phyloP scores from a whole-genome alignment of 2,329 filamentous ascomycete genomes.

The Chrysosporium keratinophilum region DNA sequence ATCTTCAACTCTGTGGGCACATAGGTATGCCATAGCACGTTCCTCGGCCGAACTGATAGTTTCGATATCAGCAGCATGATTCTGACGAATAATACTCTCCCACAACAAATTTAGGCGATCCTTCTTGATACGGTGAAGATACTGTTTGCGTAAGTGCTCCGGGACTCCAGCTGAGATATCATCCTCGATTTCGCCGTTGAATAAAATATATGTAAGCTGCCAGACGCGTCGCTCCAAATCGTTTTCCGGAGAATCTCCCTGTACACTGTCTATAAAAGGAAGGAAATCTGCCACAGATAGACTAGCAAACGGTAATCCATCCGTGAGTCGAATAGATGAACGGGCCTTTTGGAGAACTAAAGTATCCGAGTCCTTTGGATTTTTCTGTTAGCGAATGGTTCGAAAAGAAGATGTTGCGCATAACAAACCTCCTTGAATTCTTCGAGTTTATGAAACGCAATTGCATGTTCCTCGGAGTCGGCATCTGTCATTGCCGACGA shows the following conservation, averaged over 20 bases:
- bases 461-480: not conserved
- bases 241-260: constrained; percentile 21
- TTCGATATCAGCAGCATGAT: constrained; percentile 57
- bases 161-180: constrained; percentile 37
- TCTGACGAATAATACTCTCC: constrained; percentile 43
- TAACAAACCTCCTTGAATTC: constrained; percentile 12
- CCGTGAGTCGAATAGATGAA: constrained; percentile 40
- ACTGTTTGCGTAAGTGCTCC: constrained; percentile 30
- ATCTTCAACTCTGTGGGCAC: constrained; percentile 66
- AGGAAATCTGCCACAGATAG: constrained; percentile 27
- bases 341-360: constrained; percentile 29
- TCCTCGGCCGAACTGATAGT: constrained; percentile 60
- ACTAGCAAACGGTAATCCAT: constrained; percentile 50
- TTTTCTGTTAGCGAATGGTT: constrained; percentile 3
- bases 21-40: constrained; percentile 70
- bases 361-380: constrained; percentile 22
- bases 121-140: constrained; percentile 38
- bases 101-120: constrained; percentile 38
- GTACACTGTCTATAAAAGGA: constrained; percentile 25
- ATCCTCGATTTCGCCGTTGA: constrained; percentile 53
- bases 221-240: constrained; percentile 51
- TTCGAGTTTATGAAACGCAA: constrained; percentile 8
- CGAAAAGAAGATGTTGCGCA: not conserved
- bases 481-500: not conserved
- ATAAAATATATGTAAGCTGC: constrained; percentile 77